These are phyloP conservation scores for Coniferiporia sulphurascens DNA, from an alignment of 1,284 basidiomycete species.

Conservation along the genomic window DNA sequence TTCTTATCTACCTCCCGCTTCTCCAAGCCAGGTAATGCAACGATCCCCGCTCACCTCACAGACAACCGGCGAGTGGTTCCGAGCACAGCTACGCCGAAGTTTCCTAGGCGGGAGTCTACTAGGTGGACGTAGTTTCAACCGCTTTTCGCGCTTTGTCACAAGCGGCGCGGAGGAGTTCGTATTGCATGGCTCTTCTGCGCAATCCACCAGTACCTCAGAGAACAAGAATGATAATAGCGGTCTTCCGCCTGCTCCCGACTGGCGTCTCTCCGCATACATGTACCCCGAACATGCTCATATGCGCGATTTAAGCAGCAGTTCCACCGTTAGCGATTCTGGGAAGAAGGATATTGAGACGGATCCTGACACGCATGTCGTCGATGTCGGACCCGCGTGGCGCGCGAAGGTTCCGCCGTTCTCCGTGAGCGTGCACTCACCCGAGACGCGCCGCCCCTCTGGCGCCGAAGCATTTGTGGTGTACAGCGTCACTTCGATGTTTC, in stretches of 20 bases:
- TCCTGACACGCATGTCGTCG: slow-evolving; percentile 67
- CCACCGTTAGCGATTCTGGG: neutral
- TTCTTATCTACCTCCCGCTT: neutral
- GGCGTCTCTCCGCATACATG: slow-evolving; percentile 18
- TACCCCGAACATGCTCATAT: slow-evolving; percentile 26
- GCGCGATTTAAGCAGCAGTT: slow-evolving; percentile 34
- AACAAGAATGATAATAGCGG: slow-evolving; percentile 19
- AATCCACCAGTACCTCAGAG: slow-evolving; percentile 12
- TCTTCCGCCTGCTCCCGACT: slow-evolving; percentile 25
- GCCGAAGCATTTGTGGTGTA: slow-evolving; percentile 75
- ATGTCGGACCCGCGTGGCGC: slow-evolving; percentile 71
- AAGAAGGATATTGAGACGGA: slow-evolving; percentile 37
- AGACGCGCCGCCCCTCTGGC: slow-evolving; percentile 60
- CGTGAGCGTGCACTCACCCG: slow-evolving; percentile 75
- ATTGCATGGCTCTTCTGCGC: slow-evolving; percentile 44
- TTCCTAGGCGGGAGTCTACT: slow-evolving; percentile 68
- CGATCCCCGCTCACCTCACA: slow-evolving; percentile 56
- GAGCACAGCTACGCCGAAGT: slow-evolving; percentile 26
- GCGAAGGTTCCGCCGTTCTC: slow-evolving; percentile 65
- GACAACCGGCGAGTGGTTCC: slow-evolving; percentile 72
- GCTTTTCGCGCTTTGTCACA: slow-evolving; percentile 81
- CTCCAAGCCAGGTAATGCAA: slow-evolving; percentile 15
- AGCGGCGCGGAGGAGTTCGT: slow-evolving; percentile 81
- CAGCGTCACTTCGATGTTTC: slow-evolving; percentile 71
- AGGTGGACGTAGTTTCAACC: slow-evolving; percentile 71